phyloP scores from a whole-genome alignment of 257 asterid genomes.

The Solanum medicagineum region DNA sequence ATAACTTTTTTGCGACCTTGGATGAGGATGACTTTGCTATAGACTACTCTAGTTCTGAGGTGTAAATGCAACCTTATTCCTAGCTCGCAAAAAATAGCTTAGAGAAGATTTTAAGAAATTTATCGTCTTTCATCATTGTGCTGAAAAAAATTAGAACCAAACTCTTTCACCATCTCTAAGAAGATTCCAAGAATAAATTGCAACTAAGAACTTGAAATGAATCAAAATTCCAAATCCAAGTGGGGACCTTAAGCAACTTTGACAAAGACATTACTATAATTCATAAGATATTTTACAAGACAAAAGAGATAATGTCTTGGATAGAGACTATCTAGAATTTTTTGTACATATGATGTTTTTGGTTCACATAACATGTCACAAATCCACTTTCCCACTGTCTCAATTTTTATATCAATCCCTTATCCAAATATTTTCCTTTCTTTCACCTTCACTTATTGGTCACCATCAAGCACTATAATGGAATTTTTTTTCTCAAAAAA shows the following conservation, averaged over 20 bases:
- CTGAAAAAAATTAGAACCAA: not conserved
- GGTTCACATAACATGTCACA: not conserved
- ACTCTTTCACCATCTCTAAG: not conserved
- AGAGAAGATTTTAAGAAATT: too few species aligned
- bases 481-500: not conserved
- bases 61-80: too few species aligned
- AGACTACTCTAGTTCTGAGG: not conserved
- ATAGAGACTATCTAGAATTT: not conserved
- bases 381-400: not conserved
- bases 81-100: not conserved
- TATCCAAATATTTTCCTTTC: not conserved
- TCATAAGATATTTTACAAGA: not conserved
- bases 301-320: not conserved
- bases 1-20: too few species aligned
- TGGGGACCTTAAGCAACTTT: not conserved
- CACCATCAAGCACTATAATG: not conserved
- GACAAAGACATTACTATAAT: not conserved
- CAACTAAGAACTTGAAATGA: not conserved
- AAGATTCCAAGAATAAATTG: not conserved
- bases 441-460: not conserved
- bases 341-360: not conserved
- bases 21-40: too few species aligned
- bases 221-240: slow-evolving; percentile 1
- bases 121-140: too few species aligned
- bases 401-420: not conserved